Base-by-base conservation (phyloP, 805 yeast genomes). In the Sungouiella thailandica region DNA sequence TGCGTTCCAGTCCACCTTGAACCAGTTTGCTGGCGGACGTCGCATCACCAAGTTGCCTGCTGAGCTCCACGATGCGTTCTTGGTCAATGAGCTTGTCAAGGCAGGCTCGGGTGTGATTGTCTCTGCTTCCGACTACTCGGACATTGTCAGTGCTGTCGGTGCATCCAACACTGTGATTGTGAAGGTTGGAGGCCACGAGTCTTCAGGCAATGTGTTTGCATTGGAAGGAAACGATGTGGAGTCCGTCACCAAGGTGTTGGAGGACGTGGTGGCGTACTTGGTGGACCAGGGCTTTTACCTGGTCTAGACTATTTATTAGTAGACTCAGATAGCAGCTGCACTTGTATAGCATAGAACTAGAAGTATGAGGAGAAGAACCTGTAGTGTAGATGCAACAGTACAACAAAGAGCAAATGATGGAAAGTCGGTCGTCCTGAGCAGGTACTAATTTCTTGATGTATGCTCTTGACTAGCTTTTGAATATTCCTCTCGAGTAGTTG, bases 41-140 rank as follows among this genome's bases (percentile, higher is more conserved):
- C 76, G 85, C 60, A 80, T 76, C 56, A 73, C 84, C 36, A 72
- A 72, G 45, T 65, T 78, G 47, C 52, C 56, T 23, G 46, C 57
- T 17, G 53, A 50, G 29, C 40, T 42, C 11, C 61, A 73, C 50
- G 72, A 78, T 41, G 74, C 83, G 4, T 80, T 75, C 49, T 76
- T 84, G 38, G 74, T 84, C 29, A 72, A 79, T 37, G 90, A 88
- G 62, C 68, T 87, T 47, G 82, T 83, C 27, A 78, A 85, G 56
- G 77, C 96, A n/a, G 97, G 97, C 37, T 68, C 95, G 7, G 97
- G 95, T 48, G 90, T 90, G 26, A 83, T 89, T 44, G 41, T 53
- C 16, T 57, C 65, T 37, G 73, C 78, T 18, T 65, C 72, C 8
- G 60, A 62, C 25, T 59, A 58, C 28, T 68, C 70, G 39, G 60